A percentile compares a stretch with the other conserved stretches of the same genome.
Evolutionary conservation across 2,329 filamentous ascomycete species (phyloP).

Genomic region (Penicillium paneum): DNA sequence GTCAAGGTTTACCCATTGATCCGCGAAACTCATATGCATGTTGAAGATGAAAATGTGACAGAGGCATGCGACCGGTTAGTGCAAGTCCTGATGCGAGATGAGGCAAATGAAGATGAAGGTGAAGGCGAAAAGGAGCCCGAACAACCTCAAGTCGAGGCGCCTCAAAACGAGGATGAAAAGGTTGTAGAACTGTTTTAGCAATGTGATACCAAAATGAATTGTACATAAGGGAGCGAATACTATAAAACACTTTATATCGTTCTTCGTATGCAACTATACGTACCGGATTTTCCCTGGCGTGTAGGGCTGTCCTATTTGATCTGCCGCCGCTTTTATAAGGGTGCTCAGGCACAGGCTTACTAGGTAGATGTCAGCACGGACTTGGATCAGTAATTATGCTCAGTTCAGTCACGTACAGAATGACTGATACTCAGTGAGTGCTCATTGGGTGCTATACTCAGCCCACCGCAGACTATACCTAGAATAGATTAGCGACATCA

Average conservation of each 20-base stretch:
- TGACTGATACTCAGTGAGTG: not conserved
- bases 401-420: not conserved
- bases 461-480: too few relatives aligned
- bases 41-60: constrained; percentile 73
- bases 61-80: constrained; percentile 88
- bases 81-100: constrained; percentile 80
- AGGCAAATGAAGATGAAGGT: constrained; percentile 58
- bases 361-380: too few relatives aligned
- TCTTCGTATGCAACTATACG: too few relatives aligned
- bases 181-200: constrained; percentile 47
- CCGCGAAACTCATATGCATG: constrained; percentile 75
- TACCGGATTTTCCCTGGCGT: too few relatives aligned
- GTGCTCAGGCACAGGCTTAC: too few relatives aligned
- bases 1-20: constrained; percentile 87
- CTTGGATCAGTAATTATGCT: not conserved
- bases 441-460: too few relatives aligned
- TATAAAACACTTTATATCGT: not conserved
- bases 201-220: constrained; percentile 11
- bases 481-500: too few relatives aligned
- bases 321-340: too few relatives aligned
- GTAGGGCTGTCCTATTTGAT: too few relatives aligned
- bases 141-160: constrained; percentile 28
- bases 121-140: constrained; percentile 39
- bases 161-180: constrained; percentile 46
- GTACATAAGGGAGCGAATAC: not conserved